A percentile compares a stretch with the other conserved stretches of the same genome.
These are phyloP conservation scores for Recurvomyces mirabilis DNA, from an alignment of 495 filamentous ascomycete genomes.

Conservation along the genomic window DNA sequence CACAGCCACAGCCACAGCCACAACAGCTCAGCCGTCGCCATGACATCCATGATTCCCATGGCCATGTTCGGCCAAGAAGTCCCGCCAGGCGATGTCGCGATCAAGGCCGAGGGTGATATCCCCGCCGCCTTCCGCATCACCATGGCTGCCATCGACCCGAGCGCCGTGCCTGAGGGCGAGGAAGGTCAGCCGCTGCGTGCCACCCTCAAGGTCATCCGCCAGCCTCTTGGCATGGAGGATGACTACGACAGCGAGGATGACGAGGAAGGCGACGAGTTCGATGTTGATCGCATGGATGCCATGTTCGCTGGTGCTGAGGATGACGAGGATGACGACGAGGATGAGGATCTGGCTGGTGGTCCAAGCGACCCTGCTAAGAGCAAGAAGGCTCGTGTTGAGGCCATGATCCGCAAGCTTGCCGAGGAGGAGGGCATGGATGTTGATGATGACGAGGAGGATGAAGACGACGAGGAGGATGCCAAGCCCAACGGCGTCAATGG, in stretches of 20 bases:
- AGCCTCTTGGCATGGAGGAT: conserved; percentile 39
- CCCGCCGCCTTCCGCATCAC: conserved; percentile 85
- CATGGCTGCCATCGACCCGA: conserved; percentile 96
- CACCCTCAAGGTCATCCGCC: conserved; percentile 81
- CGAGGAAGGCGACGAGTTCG: conserved; percentile 49
- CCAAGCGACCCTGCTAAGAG: conserved; percentile 82
- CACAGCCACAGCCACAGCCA: not conserved
- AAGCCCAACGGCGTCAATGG: conserved; percentile 55
- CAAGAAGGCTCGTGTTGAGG: conserved; percentile 66
- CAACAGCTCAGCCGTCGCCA: conserved; percentile 1
- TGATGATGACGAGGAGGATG: conserved; percentile 37
- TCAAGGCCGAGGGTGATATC: conserved; percentile 62
- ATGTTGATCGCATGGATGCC: conserved; percentile 55
- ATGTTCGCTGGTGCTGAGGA: conserved; percentile 41
- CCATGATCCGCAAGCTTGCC: conserved; percentile 37
- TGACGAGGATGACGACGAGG: conserved; percentile 46
- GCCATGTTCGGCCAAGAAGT: conserved; percentile 85
- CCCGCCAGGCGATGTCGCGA: conserved; percentile 62
- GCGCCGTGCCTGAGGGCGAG: conserved; percentile 51
- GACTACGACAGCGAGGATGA: conserved; percentile 46
- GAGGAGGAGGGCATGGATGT: conserved; percentile 39
- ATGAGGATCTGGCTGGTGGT: conserved; percentile 66
- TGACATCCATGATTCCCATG: conserved; percentile 47
- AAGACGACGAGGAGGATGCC: conserved; percentile 42
- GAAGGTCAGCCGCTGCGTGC: conserved; percentile 58